phyloP scores from a whole-genome alignment of 1,284 basidiomycete genomes.

The Kalmanozyma brasiliensis region DNA sequence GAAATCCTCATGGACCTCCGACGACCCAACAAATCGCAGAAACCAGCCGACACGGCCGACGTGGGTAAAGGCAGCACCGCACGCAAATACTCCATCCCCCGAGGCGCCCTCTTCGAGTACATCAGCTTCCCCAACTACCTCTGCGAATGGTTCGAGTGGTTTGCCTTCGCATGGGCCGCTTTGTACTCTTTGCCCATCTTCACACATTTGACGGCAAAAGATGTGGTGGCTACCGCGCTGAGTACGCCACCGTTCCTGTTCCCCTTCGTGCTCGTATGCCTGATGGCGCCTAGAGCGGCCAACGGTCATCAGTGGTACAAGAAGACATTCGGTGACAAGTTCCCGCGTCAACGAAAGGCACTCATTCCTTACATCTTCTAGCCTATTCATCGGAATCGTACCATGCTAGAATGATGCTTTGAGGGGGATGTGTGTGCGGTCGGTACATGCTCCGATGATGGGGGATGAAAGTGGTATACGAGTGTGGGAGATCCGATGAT shows the following conservation, averaged over 20 bases:
- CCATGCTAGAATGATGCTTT: background rate
- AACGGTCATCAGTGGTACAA: slow-evolving; percentile 85
- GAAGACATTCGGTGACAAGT: slow-evolving; percentile 74
- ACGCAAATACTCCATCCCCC: slow-evolving; percentile 81
- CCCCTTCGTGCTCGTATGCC: slow-evolving; percentile 75
- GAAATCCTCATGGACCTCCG: slow-evolving; percentile 81
- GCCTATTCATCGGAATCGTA: background rate
- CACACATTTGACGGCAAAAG: slow-evolving; percentile 25
- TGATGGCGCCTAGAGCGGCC: slow-evolving; percentile 83
- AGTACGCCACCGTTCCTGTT: slow-evolving; percentile 71
- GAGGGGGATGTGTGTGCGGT: background rate
- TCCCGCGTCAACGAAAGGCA: slow-evolving; percentile 75
- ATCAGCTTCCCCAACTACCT: slow-evolving; percentile 94
- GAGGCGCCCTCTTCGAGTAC: slow-evolving; percentile 80
- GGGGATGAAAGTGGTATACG: slow-evolving; percentile 15
- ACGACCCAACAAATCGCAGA: slow-evolving; percentile 24
- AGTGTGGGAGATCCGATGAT: background rate
- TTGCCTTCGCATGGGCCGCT: slow-evolving; percentile 57
- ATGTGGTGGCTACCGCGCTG: slow-evolving; percentile 35
- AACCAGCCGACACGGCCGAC: slow-evolving; percentile 14
- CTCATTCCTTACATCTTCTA: slow-evolving; percentile 77
- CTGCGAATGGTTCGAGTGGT: slow-evolving; percentile 76
- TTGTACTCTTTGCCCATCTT: slow-evolving; percentile 52
- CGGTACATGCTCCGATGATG: no score
- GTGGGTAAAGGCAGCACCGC: slow-evolving; percentile 60